Evolutionary conservation across 345 rosid genomes (phyloP).

Genomic region (Carallia pectinifolia): DNA sequence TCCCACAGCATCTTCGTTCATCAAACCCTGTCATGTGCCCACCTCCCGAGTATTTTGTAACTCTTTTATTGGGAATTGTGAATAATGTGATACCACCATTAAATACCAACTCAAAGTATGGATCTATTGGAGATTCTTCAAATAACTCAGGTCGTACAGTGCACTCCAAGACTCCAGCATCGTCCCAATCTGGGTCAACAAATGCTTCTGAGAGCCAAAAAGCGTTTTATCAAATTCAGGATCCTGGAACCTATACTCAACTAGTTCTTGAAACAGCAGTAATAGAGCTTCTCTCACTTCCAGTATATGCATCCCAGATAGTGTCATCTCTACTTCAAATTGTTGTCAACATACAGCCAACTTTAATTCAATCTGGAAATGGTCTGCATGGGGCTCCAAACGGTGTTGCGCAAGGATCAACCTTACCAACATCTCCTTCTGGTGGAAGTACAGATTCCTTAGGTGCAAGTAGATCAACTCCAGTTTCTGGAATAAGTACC

Average conservation of each 20-base stretch:
- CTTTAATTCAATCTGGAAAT: conserved; percentile 88
- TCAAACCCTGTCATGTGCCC: conserved; percentile 70
- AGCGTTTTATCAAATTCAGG: conserved; percentile 96
- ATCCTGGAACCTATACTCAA: conserved; percentile 94
- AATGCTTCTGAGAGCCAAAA: conserved; percentile 74
- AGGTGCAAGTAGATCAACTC: conserved; percentile 79
- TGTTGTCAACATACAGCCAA: conserved; percentile 87
- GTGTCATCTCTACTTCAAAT: conserved; percentile 86
- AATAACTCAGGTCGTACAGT: conserved; percentile 55
- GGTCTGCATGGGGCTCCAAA: conserved; percentile 74
- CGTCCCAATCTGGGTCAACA: conserved; percentile 71
- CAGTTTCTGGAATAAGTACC: conserved; percentile 73
- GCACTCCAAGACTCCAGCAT: conserved; percentile 60
- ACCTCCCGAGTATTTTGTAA: conserved; percentile 88
- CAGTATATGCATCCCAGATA: conserved; percentile 78
- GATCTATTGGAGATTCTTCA: conserved; percentile 57
- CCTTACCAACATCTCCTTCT: conserved; percentile 84
- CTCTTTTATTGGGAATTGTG: conserved; percentile 79
- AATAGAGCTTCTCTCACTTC: conserved; percentile 93
- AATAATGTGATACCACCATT: conserved; percentile 92
- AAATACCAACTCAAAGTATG: conserved; percentile 63
- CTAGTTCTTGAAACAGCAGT: conserved; percentile 94
- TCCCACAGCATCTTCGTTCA: conserved; percentile 75
- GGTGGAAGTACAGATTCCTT: conserved; percentile 97
- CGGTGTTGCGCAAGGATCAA: conserved; percentile 71